These are phyloP conservation scores for Coelastrella sp. DNA, from an alignment of 139 green algal genomes.

Conservation along the genomic window DNA sequence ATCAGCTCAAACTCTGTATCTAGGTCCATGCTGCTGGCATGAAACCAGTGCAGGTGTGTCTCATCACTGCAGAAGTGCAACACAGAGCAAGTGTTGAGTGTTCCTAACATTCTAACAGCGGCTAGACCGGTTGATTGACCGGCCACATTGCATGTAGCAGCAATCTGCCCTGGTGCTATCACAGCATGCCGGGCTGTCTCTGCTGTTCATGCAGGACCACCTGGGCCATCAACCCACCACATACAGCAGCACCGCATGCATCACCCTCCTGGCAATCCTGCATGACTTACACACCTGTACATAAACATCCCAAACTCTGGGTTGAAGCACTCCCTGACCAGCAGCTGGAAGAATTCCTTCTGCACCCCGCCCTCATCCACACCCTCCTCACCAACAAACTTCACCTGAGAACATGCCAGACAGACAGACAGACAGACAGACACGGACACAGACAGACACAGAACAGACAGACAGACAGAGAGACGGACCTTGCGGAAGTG, in stretches of 20 bases:
- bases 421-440: neutral
- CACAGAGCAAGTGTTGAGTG: no score
- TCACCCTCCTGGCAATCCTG: neutral
- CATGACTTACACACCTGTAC: constrained; percentile 51
- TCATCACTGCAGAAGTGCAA: constrained; percentile 32
- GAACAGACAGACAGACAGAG: neutral
- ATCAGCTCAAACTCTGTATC: constrained; percentile 89
- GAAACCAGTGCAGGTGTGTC: constrained; percentile 65
- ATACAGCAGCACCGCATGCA: neutral
- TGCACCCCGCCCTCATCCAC: constrained; percentile 90
- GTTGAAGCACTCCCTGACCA: constrained; percentile 79
- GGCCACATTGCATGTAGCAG: neutral
- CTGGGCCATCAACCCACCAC: neutral
- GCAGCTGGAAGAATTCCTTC: constrained; percentile 95
- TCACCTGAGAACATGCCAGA: constrained; percentile 48
- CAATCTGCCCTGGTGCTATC: neutral
- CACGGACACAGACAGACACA: neutral
- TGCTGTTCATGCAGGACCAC: neutral
- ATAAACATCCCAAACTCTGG: constrained; percentile 90
- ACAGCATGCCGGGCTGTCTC: neutral
- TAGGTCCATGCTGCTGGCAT: constrained; percentile 65
- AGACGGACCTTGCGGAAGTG: neutral
- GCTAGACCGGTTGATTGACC: no score
- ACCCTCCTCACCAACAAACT: constrained; percentile 89
- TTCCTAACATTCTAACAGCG: no score